Evolutionary conservation across 345 rosid genomes (phyloP).

Genomic region (Murraya koenigii): DNA sequence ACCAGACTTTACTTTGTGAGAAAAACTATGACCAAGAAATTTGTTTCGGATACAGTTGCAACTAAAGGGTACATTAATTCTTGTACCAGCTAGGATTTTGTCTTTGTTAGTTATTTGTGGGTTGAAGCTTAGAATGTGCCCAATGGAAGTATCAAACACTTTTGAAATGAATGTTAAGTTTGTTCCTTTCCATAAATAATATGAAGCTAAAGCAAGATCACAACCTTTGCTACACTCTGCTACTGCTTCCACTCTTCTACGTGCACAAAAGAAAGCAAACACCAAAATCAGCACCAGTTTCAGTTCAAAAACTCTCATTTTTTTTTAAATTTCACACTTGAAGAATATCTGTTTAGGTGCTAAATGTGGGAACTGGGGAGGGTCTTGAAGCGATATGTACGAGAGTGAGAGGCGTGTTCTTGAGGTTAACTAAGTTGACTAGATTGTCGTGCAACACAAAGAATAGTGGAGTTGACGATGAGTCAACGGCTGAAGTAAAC

Average conservation of each 20-base stretch:
- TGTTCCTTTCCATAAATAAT: constrained; percentile 28
- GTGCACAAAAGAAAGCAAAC: background rate
- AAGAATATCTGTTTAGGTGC: too few species aligned
- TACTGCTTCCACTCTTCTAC: background rate
- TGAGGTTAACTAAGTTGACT: background rate
- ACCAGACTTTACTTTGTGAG: background rate
- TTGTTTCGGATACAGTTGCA: background rate
- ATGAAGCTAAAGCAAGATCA: constrained; percentile 37
- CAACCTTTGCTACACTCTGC: constrained; percentile 27
- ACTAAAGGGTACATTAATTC: background rate
- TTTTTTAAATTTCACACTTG: background rate
- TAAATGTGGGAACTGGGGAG: too few species aligned
- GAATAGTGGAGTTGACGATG: background rate
- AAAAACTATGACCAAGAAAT: constrained; percentile 4
- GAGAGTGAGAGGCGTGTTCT: background rate
- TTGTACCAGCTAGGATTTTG: background rate
- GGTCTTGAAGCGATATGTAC: too few species aligned
- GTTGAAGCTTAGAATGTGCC: constrained; percentile 16
- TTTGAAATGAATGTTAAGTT: constrained; percentile 40
- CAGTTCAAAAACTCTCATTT: background rate
- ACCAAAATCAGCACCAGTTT: background rate
- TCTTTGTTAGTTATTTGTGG: constrained; percentile 9
- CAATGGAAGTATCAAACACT: constrained; percentile 21
- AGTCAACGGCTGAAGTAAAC: background rate
- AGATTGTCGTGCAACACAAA: background rate